Percentiles rank a stretch among this genome's conserved stretches.
Conservation (phyloP, 2,329 filamentous ascomycete genomes). For the Colletotrichum godetiae region DNA sequence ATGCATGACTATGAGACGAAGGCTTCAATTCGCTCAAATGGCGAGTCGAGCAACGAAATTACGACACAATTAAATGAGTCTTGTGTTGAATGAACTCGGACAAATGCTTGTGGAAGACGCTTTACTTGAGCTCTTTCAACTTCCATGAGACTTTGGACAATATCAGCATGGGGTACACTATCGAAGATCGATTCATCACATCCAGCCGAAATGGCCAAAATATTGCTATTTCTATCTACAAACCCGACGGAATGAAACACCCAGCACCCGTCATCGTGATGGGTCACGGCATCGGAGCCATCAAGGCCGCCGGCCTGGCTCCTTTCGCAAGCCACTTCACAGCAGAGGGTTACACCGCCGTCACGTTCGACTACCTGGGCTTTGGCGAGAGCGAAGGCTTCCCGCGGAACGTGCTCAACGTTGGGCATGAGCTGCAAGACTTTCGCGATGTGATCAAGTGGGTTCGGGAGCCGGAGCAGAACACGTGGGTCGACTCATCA, state of each 20-base stretch:
- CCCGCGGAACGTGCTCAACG: conserved; percentile 23
- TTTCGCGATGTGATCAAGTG: conserved; percentile 25
- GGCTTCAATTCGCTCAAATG: background rate
- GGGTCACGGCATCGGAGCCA: conserved; percentile 28
- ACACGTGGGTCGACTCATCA: background rate
- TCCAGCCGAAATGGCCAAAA: conserved; percentile 19
- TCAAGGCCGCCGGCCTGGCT: conserved; percentile 25
- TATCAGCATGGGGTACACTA: conserved; percentile 21
- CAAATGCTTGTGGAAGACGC: background rate
- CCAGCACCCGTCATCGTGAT: conserved; percentile 17
- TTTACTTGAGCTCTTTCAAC: background rate
- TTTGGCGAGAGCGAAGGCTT: conserved; percentile 27
- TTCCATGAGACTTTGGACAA: background rate
- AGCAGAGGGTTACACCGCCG: conserved; percentile 17
- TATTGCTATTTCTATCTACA: conserved; percentile 25
- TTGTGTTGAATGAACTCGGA: background rate
- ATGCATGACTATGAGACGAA: background rate
- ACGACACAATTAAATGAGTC: background rate
- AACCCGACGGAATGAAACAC: conserved; percentile 7
- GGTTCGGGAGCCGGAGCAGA: conserved; percentile 18
- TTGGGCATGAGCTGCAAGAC: conserved; percentile 20
- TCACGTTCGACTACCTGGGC: conserved; percentile 29
- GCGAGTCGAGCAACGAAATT: background rate
- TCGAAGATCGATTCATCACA: conserved; percentile 18
- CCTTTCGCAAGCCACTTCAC: conserved; percentile 23